Evolutionary conservation across 768 basidiomycete species (phyloP).

Genomic region (Krasilnikovozyma curviuscula): DNA sequence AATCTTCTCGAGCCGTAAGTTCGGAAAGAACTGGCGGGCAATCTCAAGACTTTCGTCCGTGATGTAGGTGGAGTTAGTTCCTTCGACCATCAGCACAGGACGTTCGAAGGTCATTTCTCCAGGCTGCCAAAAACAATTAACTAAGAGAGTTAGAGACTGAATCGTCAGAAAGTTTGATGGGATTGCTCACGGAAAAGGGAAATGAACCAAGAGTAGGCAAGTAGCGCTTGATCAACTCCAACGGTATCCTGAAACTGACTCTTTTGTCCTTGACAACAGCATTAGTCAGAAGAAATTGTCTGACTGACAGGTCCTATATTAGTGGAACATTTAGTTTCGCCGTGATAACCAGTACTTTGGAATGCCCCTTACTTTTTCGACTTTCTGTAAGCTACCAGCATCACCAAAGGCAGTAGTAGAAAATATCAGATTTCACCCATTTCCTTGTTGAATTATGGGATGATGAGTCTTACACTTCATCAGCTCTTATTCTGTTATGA

Average conservation of each 20-base stretch:
- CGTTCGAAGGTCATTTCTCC: slow-evolving; percentile 36
- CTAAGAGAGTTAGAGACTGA: too few species aligned
- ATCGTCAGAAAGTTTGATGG: too few species aligned
- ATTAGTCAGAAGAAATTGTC: slow-evolving; percentile 76
- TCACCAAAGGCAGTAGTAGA: too few species aligned
- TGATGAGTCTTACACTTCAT: slow-evolving; percentile 38
- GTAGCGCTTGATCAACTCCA: slow-evolving; percentile 42
- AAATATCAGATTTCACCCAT: slow-evolving; percentile 33
- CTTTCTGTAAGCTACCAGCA: background rate
- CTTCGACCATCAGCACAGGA: slow-evolving; percentile 61
- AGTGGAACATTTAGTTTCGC: too few species aligned
- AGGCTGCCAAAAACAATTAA: too few species aligned
- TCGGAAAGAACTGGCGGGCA: slow-evolving; percentile 53
- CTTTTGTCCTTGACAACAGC: slow-evolving; percentile 28
- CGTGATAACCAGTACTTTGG: too few species aligned
- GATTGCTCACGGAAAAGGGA: slow-evolving; percentile 39
- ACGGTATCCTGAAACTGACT: slow-evolving; percentile 53
- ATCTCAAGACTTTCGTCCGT: slow-evolving; percentile 47
- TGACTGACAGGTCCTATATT: slow-evolving; percentile 46
- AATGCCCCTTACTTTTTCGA: too few species aligned
- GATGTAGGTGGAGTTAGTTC: slow-evolving; percentile 58
- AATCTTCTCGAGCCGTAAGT: slow-evolving; percentile 43
- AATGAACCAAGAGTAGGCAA: slow-evolving; percentile 55
- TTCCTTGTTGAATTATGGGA: slow-evolving; percentile 49
- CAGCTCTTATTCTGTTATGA: too few species aligned